Conservation (phyloP, 371 early-diverging fungal genomes). For the Rhizomucor pusillus region DNA sequence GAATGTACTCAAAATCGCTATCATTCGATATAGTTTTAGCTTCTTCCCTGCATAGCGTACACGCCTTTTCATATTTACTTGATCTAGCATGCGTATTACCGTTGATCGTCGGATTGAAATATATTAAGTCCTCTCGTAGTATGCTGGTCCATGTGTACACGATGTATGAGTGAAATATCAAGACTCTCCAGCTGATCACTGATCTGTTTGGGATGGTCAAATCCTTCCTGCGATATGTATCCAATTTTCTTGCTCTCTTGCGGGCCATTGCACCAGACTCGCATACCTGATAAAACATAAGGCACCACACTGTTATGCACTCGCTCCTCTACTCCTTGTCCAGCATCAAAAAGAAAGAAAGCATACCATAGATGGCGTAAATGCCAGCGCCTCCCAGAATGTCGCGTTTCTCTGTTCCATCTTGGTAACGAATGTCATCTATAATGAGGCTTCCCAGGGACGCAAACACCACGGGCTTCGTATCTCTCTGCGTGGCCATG, state of each 20-base stretch:
- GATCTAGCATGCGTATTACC: conserved; percentile 12
- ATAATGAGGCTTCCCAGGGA: conserved; percentile 48
- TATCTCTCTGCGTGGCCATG: too few relatives aligned
- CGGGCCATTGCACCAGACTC: conserved; percentile 28
- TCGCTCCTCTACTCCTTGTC: too few relatives aligned
- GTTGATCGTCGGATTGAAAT: conserved; percentile 40
- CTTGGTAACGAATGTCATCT: conserved; percentile 40
- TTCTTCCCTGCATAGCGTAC: neutral
- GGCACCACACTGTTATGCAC: too few relatives aligned
- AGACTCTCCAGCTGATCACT: conserved; percentile 24
- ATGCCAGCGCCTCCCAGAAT: conserved; percentile 49
- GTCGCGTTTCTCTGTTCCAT: conserved; percentile 28
- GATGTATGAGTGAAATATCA: conserved; percentile 21
- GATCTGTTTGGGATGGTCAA: conserved; percentile 31
- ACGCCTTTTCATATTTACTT: neutral
- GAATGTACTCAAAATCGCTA: conserved; percentile 44
- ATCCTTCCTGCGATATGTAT: conserved; percentile 41
- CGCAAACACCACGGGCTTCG: neutral
- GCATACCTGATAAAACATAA: conserved; percentile 29
- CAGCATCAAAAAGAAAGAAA: neutral
- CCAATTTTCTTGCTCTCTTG: conserved; percentile 26
- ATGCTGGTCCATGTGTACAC: conserved; percentile 27
- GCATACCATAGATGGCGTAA: conserved; percentile 47
- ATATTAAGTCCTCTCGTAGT: conserved; percentile 44
- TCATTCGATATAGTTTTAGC: neutral